These are phyloP conservation scores for Lactarius psammicola DNA, from an alignment of 768 basidiomycete species.

Conservation along the genomic window DNA sequence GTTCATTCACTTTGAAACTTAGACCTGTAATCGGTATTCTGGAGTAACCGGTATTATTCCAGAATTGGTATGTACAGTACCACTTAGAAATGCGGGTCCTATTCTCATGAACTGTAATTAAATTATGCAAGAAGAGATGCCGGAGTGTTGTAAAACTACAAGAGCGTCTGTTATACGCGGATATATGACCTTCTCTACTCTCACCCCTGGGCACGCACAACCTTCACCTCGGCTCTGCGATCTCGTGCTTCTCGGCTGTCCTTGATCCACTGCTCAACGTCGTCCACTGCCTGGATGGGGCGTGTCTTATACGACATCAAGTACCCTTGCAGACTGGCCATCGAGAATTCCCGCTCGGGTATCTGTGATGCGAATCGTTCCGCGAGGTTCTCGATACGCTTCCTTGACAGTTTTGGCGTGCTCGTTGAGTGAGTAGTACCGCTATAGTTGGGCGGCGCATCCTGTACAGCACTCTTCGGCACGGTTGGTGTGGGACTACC, in stretches of 20 bases:
- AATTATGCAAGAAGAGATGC: background rate
- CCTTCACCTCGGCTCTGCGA: slow-evolving; percentile 17
- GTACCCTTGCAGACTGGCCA: slow-evolving; percentile 53
- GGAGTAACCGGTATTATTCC: too few relatives aligned
- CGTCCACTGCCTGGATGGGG: slow-evolving; percentile 54
- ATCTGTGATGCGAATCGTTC: slow-evolving; percentile 53
- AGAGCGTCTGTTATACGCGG: background rate
- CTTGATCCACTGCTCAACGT: slow-evolving; percentile 49
- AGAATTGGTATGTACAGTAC: too few relatives aligned
- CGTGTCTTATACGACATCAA: slow-evolving; percentile 66
- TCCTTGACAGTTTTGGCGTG: slow-evolving; percentile 42
- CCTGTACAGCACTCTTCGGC: background rate
- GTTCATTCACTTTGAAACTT: too few relatives aligned
- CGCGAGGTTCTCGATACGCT: slow-evolving; percentile 49
- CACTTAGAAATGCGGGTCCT: background rate
- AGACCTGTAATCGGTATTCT: too few relatives aligned
- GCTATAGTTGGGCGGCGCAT: slow-evolving; percentile 7
- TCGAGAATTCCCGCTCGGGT: slow-evolving; percentile 44
- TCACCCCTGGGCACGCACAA: background rate
- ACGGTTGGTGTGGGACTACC: background rate
- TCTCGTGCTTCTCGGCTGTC: slow-evolving; percentile 39
- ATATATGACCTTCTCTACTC: background rate
- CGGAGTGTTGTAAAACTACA: background rate
- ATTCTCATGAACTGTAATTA: background rate
- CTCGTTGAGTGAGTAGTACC: slow-evolving; percentile 18